Evolutionary conservation across 129 eudicot genomes (phyloP).

Genomic region (Saposhnikovia divaricata): DNA sequence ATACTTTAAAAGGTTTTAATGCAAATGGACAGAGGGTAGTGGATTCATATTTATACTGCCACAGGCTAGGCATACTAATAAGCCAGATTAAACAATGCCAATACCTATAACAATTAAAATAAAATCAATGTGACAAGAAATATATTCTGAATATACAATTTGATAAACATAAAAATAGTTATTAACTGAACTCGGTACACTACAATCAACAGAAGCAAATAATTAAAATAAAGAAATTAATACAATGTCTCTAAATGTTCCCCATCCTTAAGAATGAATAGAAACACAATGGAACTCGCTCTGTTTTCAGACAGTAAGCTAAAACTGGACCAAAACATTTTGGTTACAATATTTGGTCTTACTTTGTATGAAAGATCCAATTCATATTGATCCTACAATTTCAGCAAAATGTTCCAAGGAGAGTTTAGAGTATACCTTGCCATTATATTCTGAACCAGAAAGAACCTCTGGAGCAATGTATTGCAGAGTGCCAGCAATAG

Average conservation of each 20-base stretch:
- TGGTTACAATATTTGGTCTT: neutral
- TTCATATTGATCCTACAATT: neutral
- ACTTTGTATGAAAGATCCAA: neutral
- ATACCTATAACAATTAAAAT: neutral
- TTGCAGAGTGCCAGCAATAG: conserved; percentile 91
- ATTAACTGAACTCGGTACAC: neutral
- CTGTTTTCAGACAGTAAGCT: neutral
- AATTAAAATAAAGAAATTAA: no score
- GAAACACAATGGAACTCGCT: neutral
- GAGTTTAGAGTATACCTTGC: conserved; percentile 49
- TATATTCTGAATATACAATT: neutral
- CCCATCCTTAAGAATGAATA: neutral
- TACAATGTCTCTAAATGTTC: no score
- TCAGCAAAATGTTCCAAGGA: neutral
- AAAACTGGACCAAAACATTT: neutral
- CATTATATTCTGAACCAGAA: conserved; percentile 85
- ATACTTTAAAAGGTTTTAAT: no score
- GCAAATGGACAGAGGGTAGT: no score
- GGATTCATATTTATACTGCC: no score
- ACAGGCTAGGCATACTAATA: no score
- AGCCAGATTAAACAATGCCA: neutral
- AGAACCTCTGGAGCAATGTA: conserved; percentile 97
- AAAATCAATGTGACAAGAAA: neutral
- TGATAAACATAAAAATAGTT: neutral
- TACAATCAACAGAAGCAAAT: neutral